Base-by-base conservation (phyloP, 2,329 filamentous ascomycete genomes). In the Aspergillus cejpii region DNA sequence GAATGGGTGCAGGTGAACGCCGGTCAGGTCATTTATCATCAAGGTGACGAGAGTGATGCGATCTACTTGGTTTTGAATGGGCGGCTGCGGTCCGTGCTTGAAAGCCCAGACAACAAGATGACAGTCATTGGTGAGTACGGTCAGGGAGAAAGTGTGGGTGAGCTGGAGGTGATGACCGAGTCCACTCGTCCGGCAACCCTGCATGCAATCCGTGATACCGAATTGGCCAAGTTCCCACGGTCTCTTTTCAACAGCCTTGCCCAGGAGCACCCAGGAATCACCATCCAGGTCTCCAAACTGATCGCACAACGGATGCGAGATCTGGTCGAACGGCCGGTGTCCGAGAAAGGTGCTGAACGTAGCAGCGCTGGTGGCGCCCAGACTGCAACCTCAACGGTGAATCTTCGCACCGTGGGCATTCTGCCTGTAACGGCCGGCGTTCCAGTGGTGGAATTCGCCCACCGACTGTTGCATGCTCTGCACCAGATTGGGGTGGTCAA, bases 41-140 rank as follows among this genome's bases (percentile, higher is more conserved):
- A 94, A 65, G 83, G 83, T 2, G 90, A 98, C 54, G 92, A 97
- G 54, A 98, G 92, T 58, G 92, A 98, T 65, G 91, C 94, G 1
- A 98, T 98, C 31, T 98, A 97, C 59, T 90, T 98, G 49, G 92
- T 98, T 1, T 77, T 98, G 12, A 98, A 98, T 56, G 92, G 92
- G 7, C 85, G 92, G 12, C 69, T 98, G 14, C 79, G 94, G 44
- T 79, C 91, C 0, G 85, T 98, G 0, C 78, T 89, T 48, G 90
- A 96, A 56, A 81, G 81, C 11, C 81, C 85, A 37, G 84, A 87
- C 51, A 88, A 88, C 0, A 85, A 84, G 2, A 84, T 95, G 70
- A 85, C 83, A 37, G 89, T 94, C 10, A 79, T 88, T 40, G 91
- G 88, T 10, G 94, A 98, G 64, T 97, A 85, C 59, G 92, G 92